These are phyloP conservation scores for Mycosphaerella sp. DNA, from an alignment of 2,329 filamentous ascomycete species.

Conservation along the genomic window DNA sequence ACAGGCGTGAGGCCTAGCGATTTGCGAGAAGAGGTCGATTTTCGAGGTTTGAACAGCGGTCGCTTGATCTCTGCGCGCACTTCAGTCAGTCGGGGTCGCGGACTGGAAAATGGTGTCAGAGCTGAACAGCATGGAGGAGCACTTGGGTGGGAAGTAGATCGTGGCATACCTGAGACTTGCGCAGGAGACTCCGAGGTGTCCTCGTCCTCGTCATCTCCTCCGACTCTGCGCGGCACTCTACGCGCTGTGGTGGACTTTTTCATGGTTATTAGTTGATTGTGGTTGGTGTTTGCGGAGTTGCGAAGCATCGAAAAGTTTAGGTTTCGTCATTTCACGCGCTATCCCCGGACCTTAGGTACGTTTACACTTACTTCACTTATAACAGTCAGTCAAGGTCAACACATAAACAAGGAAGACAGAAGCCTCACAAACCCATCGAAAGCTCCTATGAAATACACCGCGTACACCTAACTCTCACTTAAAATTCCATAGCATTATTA, in stretches of 20 bases:
- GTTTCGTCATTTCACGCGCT: not conserved
- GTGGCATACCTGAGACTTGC: slow-evolving; percentile 25
- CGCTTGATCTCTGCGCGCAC: slow-evolving; percentile 50
- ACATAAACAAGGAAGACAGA: no score
- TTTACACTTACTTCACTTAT: no score
- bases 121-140: not conserved
- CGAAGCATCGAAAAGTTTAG: slow-evolving; percentile 1
- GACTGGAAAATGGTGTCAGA: slow-evolving; percentile 24
- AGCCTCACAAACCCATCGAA: no score
- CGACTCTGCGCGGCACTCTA: slow-evolving; percentile 71
- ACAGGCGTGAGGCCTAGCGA: slow-evolving; percentile 64
- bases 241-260: slow-evolving; percentile 51
- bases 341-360: no score
- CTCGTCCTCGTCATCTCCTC: slow-evolving; percentile 59
- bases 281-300: not conserved
- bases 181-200: slow-evolving; percentile 14
- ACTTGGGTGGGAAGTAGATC: not conserved
- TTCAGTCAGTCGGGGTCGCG: slow-evolving; percentile 38
- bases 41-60: slow-evolving; percentile 52
- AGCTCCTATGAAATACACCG: no score
- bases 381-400: no score
- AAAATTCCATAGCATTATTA: no score
- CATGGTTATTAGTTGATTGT: slow-evolving; percentile 40
- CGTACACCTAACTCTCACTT: no score
- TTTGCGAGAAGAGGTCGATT: slow-evolving; percentile 67